These are phyloP conservation scores for Serendipita indica DNA, from an alignment of 768 basidiomycete species.

Conservation along the genomic window DNA sequence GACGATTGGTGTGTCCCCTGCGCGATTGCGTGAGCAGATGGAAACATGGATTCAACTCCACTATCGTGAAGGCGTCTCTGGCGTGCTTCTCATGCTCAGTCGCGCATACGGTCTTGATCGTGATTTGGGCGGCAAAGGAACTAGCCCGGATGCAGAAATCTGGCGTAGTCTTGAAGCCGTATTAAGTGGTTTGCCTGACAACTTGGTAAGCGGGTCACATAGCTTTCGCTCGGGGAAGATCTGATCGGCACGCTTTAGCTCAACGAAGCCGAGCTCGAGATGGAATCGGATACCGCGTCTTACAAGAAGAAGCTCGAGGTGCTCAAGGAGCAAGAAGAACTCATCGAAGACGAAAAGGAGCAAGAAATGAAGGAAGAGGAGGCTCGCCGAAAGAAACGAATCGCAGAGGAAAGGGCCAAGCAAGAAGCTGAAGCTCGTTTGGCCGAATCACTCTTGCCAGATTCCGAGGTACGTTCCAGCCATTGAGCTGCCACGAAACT, in stretches of 20 bases:
- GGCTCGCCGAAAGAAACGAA: constrained; percentile 72
- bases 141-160: constrained; percentile 33
- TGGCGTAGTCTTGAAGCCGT: constrained; percentile 78
- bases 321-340: constrained; percentile 93
- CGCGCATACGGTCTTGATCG: constrained; percentile 89
- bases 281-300: constrained; percentile 81
- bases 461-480: constrained; percentile 56
- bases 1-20: constrained; percentile 73
- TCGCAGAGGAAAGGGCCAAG: constrained; percentile 49
- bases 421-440: constrained; percentile 51
- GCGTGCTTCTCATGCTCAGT: constrained; percentile 85
- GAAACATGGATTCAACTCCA: constrained; percentile 88
- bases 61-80: constrained; percentile 78
- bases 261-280: constrained; percentile 93
- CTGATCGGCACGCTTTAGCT: constrained; percentile 36
- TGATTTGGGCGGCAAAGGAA: constrained; percentile 59
- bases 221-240: background rate
- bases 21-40: constrained; percentile 77
- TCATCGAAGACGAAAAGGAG: constrained; percentile 97
- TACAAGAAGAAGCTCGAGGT: constrained; percentile 99
- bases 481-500: background rate
- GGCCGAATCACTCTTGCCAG: constrained; percentile 72
- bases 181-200: constrained; percentile 83
- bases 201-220: constrained; percentile 45
- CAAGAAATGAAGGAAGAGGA: constrained; percentile 88